phyloP scores from a whole-genome alignment of 2,329 filamentous ascomycete genomes.

The Penicillium paneum region DNA sequence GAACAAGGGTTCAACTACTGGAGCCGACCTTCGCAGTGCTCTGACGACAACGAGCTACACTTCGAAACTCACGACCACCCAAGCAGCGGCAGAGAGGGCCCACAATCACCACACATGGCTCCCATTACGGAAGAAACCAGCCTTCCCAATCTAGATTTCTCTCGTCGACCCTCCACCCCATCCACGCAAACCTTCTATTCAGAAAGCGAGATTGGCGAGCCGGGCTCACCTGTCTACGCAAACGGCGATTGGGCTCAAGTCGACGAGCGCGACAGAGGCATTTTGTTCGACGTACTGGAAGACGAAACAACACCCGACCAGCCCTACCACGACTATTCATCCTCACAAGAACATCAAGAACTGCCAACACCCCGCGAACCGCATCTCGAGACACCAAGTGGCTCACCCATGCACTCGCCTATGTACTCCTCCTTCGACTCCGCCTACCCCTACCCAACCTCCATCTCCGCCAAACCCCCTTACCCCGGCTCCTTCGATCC shows the following conservation, averaged over 20 bases:
- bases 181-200: constrained; percentile 21
- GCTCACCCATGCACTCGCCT: neutral
- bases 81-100: constrained; percentile 1
- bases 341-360: neutral
- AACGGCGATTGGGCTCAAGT: constrained; percentile 26
- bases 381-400: constrained; percentile 1
- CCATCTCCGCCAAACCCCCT: neutral
- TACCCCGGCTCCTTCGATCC: neutral
- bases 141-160: constrained; percentile 2
- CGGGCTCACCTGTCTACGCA: constrained; percentile 29
- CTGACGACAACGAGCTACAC: neutral
- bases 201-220: constrained; percentile 32
- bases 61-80: neutral
- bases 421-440: neutral
- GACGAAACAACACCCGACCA: neutral
- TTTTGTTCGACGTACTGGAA: constrained; percentile 13
- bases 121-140: constrained; percentile 11
- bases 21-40: constrained; percentile 2
- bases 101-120: constrained; percentile 16
- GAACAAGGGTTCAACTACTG: constrained; percentile 13
- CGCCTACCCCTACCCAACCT: neutral
- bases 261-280: constrained; percentile 26
- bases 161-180: constrained; percentile 11
- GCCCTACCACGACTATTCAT: neutral
- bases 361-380: neutral